These are phyloP conservation scores for Collybia sordida DNA, from an alignment of 768 basidiomycete species.

Conservation along the genomic window DNA sequence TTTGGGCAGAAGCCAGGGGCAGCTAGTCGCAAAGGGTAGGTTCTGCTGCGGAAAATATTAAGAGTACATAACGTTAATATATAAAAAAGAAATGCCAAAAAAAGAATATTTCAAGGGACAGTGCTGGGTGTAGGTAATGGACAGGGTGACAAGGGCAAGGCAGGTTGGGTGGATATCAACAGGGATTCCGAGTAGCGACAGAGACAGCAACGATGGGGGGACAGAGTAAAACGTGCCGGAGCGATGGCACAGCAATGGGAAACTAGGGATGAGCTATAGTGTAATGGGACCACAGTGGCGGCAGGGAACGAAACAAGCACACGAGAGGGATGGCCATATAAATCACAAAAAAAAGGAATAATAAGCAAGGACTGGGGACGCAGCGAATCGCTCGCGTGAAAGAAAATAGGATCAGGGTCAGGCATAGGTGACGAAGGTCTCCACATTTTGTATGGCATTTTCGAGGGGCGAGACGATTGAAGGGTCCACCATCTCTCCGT, in stretches of 20 bases:
- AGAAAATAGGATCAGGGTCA: slow-evolving; percentile 2
- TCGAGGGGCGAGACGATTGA: neutral
- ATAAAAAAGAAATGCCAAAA: slow-evolving; percentile 1
- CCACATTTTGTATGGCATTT: slow-evolving; percentile 3
- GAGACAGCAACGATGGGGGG: slow-evolving; percentile 4
- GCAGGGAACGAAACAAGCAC: neutral
- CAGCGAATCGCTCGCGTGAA: slow-evolving; percentile 2
- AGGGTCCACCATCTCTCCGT: slow-evolving; percentile 6
- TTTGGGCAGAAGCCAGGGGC: slow-evolving; percentile 7
- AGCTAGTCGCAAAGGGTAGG: neutral
- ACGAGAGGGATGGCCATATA: too few species aligned
- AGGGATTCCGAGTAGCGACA: slow-evolving; percentile 9
- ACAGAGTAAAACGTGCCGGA: neutral
- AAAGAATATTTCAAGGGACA: slow-evolving; percentile 2
- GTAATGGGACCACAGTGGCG: neutral
- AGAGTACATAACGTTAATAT: slow-evolving; percentile 14
- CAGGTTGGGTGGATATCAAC: neutral
- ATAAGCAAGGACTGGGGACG: slow-evolving; percentile 2
- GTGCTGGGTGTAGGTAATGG: neutral
- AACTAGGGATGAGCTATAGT: neutral
- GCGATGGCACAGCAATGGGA: neutral
- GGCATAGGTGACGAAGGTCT: slow-evolving; percentile 6
- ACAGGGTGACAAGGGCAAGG: slow-evolving; percentile 1
- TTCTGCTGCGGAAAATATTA: slow-evolving; percentile 10
- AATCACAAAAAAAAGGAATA: slow-evolving; percentile 8